phyloP scores from a whole-genome alignment of 1,139 yeast species.

The Geotrichum reessii region DNA sequence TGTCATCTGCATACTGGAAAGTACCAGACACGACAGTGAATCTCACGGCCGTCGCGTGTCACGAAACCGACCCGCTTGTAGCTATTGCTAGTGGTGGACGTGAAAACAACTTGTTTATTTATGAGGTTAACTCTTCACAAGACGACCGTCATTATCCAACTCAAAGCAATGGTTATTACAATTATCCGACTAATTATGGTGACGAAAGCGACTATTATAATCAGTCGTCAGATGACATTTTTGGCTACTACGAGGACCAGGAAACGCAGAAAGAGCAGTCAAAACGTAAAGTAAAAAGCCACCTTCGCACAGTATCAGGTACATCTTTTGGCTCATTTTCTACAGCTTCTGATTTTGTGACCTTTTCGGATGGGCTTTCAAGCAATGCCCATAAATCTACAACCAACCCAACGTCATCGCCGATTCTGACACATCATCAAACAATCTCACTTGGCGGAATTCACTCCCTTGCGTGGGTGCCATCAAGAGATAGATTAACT shows the following conservation, averaged over 20 bases:
- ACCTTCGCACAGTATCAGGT: conserved; percentile 21
- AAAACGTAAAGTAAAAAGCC: conserved; percentile 15
- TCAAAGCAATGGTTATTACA: conserved; percentile 7
- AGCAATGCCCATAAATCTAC: neutral
- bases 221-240: conserved; percentile 4
- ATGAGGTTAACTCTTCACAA: conserved; percentile 45
- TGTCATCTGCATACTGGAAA: conserved; percentile 50
- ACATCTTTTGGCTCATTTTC: conserved; percentile 7
- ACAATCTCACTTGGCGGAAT: conserved; percentile 68
- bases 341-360: neutral
- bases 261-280: neutral
- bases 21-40: conserved; percentile 54
- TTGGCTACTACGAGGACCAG: conserved; percentile 2
- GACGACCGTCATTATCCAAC: conserved; percentile 8
- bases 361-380: neutral
- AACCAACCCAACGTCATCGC: conserved; percentile 20
- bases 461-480: conserved; percentile 60
- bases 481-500: conserved; percentile 35
- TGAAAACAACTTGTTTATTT: conserved; percentile 57
- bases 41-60: conserved; percentile 53
- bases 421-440: conserved; percentile 60
- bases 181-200: conserved; percentile 11
- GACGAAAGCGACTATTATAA: neutral
- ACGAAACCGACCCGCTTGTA: conserved; percentile 41
- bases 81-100: conserved; percentile 60